Percentiles rank a stretch among this genome's conserved stretches.
Evolutionary conservation across 192 early-diverging fungal genomes (phyloP).

Genomic region (Rhizophagus clarus): DNA sequence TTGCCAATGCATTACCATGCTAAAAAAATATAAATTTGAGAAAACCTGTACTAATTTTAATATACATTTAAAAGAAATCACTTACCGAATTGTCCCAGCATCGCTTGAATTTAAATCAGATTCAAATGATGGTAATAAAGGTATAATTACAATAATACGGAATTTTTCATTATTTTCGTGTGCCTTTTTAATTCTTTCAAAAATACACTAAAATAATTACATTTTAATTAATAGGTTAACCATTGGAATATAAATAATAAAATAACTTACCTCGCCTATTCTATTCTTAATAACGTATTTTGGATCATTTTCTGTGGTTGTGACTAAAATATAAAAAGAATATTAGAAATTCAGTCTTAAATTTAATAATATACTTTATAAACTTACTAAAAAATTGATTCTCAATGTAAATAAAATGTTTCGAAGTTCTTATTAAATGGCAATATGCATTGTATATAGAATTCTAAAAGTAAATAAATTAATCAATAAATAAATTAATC

Average conservation of each 20-base stretch:
- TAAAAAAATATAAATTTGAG: background rate
- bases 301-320: slow-evolving; percentile 34
- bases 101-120: slow-evolving; percentile 76
- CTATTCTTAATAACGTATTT: slow-evolving; percentile 61
- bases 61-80: background rate
- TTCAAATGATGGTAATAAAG: slow-evolving; percentile 82
- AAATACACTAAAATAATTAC: slow-evolving; percentile 57
- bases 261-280: slow-evolving; percentile 44
- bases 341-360: background rate
- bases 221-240: slow-evolving; percentile 15
- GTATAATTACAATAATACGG: slow-evolving; percentile 78
- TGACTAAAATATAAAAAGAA: slow-evolving; percentile 29
- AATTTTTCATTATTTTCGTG: slow-evolving; percentile 69
- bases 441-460: slow-evolving; percentile 84
- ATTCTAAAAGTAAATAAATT: slow-evolving; percentile 37
- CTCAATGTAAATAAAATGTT: slow-evolving; percentile 89
- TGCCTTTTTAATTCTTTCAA: slow-evolving; percentile 74
- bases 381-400: slow-evolving; percentile 86
- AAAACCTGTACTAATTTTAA: background rate
- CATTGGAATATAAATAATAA: slow-evolving; percentile 24
- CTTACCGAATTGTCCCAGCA: slow-evolving; percentile 63
- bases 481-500: background rate
- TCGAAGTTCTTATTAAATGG: slow-evolving; percentile 65
- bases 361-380: background rate
- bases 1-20: slow-evolving; percentile 80